Conservation (phyloP, 768 basidiomycete genomes). For the Amanita pseudoporphyria region DNA sequence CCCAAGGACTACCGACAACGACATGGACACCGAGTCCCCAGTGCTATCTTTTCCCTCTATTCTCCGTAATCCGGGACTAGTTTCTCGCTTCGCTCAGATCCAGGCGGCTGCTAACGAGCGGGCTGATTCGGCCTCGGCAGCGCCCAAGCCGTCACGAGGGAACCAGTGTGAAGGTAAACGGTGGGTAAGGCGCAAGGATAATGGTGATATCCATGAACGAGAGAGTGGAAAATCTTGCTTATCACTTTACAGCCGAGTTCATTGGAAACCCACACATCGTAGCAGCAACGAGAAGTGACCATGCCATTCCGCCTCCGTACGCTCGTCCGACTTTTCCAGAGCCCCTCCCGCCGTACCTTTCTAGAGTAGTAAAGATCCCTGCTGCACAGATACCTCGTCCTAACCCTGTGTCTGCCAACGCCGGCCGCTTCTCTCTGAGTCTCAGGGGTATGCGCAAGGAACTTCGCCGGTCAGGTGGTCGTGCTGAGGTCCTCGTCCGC, state of each 20-base stretch:
- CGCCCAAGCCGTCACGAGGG: slow-evolving; percentile 32
- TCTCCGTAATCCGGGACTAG: slow-evolving; percentile 48
- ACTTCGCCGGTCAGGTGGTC: slow-evolving; percentile 50
- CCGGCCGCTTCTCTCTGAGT: slow-evolving; percentile 69
- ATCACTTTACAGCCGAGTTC: slow-evolving; percentile 47
- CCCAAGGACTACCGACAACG: too few species aligned
- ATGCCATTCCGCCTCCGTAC: slow-evolving; percentile 31
- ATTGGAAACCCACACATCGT: slow-evolving; percentile 65
- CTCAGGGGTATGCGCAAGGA: slow-evolving; percentile 66
- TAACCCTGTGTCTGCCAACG: slow-evolving; percentile 50
- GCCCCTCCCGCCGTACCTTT: slow-evolving; percentile 63
- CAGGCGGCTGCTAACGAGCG: slow-evolving; percentile 15
- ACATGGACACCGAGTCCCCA: slow-evolving; percentile 17
- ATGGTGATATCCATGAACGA: slow-evolving; percentile 38
- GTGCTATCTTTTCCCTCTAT: slow-evolving; percentile 63
- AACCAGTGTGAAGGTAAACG: slow-evolving; percentile 71
- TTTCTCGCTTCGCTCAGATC: slow-evolving; percentile 46
- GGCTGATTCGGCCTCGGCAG: background rate
- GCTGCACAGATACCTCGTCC: slow-evolving; percentile 26
- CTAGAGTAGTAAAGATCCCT: slow-evolving; percentile 48
- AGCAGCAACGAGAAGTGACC: slow-evolving; percentile 50
- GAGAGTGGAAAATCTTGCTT: background rate
- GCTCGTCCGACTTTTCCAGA: slow-evolving; percentile 59
- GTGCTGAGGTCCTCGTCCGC: slow-evolving; percentile 52
- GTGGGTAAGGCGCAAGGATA: slow-evolving; percentile 68